Evolutionary conservation across 257 asterid species (phyloP).

Genomic region (Solanum virginianum): DNA sequence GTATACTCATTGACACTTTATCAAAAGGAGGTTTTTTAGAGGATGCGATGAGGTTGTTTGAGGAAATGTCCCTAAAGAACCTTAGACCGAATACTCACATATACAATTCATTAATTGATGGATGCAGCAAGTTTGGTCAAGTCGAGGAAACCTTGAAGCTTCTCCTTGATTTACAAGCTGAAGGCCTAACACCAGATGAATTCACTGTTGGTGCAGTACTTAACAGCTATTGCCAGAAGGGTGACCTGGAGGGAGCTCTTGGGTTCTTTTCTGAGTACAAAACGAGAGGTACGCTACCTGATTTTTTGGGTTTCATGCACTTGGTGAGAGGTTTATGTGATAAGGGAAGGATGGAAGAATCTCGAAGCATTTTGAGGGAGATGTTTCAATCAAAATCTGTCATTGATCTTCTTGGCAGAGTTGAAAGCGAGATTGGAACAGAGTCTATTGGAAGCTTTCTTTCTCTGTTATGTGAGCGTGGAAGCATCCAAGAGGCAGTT

Average conservation of each 20-base stretch:
- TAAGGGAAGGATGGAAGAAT: slow-evolving; percentile 97
- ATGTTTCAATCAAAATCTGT: slow-evolving; percentile 61
- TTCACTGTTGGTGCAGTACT: slow-evolving; percentile 69
- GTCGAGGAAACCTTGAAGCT: slow-evolving; percentile 50
- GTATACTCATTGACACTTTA: slow-evolving; percentile 65
- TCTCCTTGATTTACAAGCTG: slow-evolving; percentile 43
- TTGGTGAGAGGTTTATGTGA: slow-evolving; percentile 62
- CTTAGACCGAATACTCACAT: slow-evolving; percentile 39
- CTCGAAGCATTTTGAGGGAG: slow-evolving; percentile 57
- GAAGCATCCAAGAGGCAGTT: slow-evolving; percentile 65
- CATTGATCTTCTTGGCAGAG: slow-evolving; percentile 31
- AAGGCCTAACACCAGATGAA: slow-evolving; percentile 51
- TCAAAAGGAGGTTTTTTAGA: slow-evolving; percentile 55
- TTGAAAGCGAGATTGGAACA: slow-evolving; percentile 36
- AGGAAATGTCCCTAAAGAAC: slow-evolving; percentile 43
- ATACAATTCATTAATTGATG: slow-evolving; percentile 70
- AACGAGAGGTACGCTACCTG: slow-evolving; percentile 48
- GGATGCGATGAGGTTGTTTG: slow-evolving; percentile 58
- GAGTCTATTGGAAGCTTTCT: slow-evolving; percentile 58
- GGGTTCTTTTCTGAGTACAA: slow-evolving; percentile 42
- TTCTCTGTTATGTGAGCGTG: slow-evolving; percentile 59
- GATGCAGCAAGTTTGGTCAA: slow-evolving; percentile 53
- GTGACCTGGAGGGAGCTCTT: slow-evolving; percentile 88
- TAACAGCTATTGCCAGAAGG: slow-evolving; percentile 59
- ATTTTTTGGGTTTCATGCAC: slow-evolving; percentile 69